Evolutionary conservation across 1,139 yeast genomes (phyloP), one percentile per base, ranked within the genome.

Genomic region (Candida frijolesensis): DNA sequence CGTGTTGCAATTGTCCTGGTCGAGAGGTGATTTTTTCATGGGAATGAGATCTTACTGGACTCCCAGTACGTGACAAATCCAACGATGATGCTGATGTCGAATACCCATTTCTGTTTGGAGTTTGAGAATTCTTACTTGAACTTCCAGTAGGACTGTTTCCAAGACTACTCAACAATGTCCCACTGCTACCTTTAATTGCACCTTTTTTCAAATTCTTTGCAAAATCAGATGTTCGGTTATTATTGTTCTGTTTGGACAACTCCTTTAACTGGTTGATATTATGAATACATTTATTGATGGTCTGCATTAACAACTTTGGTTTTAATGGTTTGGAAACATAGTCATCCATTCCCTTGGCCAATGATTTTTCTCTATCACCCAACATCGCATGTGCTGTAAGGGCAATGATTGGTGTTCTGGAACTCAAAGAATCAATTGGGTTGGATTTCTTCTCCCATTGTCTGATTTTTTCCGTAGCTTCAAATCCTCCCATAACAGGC

Each of bases 401-500:
- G 0, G 96, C 96, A 60, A 89, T 89, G 58, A 89, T 89, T 22
- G 96, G 96, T 1, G 95, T 85, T 54, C 96, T 77, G 61, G 79
- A 79, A 46, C 80, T 72, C 49, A 80, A 72, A 37, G 82, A 76
- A 54, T 89, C 89, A 35, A 85, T 84, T n/a, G 89, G 89, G 54
- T 85, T 84, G 47, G 84, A 78, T 66, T 86, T 89, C 72, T 80
- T 83, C 68, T 89, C 96, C 95, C 95, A 89, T 65, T 87, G 92
- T 60, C 96, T 75, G 50, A 89, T 89, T 65, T 84, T 82, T 51
- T 87, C 89, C 1, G 96, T 89, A 3, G 96, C 96, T 64, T 89
- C 96, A 65, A 89, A 89, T 0, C 96, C 96, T 43, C 96, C 96
- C 95, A 89, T 89, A 8, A 89, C 90, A 6, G 96, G 96, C 96